A percentile compares a stretch with the other conserved stretches of the same genome.
Conservation (phyloP, 2,329 filamentous ascomycete species). For the Acephala macrosclerotiorum region DNA sequence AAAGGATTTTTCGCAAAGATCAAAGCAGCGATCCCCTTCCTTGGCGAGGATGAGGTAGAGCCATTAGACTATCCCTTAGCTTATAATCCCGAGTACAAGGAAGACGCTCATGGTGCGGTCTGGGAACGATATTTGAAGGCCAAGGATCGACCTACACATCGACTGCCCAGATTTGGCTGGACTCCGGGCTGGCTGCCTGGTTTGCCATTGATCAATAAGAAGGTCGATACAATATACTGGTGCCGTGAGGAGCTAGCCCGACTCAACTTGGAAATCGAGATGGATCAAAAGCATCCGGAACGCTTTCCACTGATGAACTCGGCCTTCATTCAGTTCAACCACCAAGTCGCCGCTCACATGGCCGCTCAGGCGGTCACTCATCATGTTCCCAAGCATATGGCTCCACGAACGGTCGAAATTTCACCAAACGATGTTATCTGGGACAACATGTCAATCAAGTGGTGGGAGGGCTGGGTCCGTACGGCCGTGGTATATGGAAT, state of each 20-base stretch:
- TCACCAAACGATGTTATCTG: constrained; percentile 92
- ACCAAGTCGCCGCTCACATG: constrained; percentile 98
- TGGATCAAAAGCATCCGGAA: constrained; percentile 85
- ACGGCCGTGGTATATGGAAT: constrained; percentile 69
- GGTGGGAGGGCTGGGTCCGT: constrained; percentile 82
- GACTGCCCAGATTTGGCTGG: constrained; percentile 68
- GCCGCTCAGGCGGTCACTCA: constrained; percentile 92
- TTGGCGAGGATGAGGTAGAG: constrained; percentile 38
- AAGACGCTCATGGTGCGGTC: constrained; percentile 69
- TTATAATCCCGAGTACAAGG: constrained; percentile 66
- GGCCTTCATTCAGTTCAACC: constrained; percentile 98
- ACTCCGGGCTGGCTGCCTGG: constrained; percentile 74
- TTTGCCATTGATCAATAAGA: constrained; percentile 81
- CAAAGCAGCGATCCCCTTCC: constrained; percentile 57
- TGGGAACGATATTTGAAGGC: constrained; percentile 87
- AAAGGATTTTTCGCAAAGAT: constrained; percentile 60
- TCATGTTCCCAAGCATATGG: constrained; percentile 92
- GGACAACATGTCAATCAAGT: constrained; percentile 95
- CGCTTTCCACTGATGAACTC: constrained; percentile 93
- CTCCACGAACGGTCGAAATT: constrained; percentile 90
- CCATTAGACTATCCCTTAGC: constrained; percentile 63
- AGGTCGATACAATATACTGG: constrained; percentile 94
- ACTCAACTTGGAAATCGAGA: constrained; percentile 89
- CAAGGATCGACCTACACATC: constrained; percentile 86
- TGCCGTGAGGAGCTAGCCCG: constrained; percentile 86